Percentiles rank a stretch among this genome's conserved stretches.
phyloP scores from a whole-genome alignment of 768 basidiomycete genomes.

The Omphalotus guepiniiformis region DNA sequence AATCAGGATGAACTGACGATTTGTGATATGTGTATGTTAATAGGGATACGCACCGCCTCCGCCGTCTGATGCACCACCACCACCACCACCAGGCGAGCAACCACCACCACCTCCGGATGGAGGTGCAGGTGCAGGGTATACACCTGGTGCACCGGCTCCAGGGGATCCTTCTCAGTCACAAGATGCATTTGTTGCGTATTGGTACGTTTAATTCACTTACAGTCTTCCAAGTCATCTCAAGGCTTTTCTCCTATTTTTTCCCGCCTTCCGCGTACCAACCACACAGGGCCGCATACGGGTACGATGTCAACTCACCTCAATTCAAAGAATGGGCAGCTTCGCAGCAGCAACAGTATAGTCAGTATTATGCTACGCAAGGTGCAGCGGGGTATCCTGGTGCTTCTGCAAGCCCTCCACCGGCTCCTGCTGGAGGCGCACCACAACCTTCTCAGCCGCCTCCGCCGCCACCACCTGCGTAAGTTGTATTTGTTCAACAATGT shows the following conservation, averaged over 20 bases:
- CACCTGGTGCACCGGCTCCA: constrained; percentile 30
- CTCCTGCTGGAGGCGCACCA: neutral
- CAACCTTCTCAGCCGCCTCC: constrained; percentile 3
- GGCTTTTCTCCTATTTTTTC: neutral
- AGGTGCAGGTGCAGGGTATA: constrained; percentile 37
- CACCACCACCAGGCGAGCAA: constrained; percentile 46
- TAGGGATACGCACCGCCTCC: constrained; percentile 48
- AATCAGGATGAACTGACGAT: neutral
- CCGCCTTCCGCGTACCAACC: neutral
- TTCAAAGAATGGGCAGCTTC: constrained; percentile 81
- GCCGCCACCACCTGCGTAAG: constrained; percentile 28
- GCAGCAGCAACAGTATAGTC: constrained; percentile 68
- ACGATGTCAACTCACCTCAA: constrained; percentile 77
- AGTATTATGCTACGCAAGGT: constrained; percentile 51
- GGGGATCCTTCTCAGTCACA: constrained; percentile 31
- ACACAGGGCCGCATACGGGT: constrained; percentile 76
- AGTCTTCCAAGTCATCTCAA: too few relatives aligned
- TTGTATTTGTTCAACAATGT: too few relatives aligned
- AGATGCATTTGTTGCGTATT: constrained; percentile 58
- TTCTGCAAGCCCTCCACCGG: constrained; percentile 8
- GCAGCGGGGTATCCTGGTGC: constrained; percentile 12
- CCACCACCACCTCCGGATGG: constrained; percentile 39
- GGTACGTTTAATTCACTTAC: constrained; percentile 35
- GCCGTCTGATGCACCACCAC: constrained; percentile 48
- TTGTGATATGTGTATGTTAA: neutral